phyloP scores from a whole-genome alignment of 192 early-diverging fungal species.

The Mortierella alpina region DNA sequence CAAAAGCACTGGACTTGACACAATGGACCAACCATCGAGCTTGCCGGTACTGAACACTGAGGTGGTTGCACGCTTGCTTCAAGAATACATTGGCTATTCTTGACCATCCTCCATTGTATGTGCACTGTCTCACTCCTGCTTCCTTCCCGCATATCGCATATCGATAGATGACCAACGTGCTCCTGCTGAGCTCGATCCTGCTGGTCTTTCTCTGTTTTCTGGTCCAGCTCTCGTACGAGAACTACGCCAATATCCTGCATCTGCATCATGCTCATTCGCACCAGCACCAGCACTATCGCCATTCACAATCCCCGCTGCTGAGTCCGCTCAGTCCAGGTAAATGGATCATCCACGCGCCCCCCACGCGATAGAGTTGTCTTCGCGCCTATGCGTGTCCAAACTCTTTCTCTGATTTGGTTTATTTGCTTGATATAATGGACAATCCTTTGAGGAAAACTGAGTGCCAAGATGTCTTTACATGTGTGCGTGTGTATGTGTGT shows the following conservation, averaged over 20 bases:
- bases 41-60: constrained; percentile 14
- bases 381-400: no score
- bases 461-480: no score
- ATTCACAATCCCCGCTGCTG: constrained; percentile 18
- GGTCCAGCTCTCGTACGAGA: constrained; percentile 41
- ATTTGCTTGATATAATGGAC: not conserved
- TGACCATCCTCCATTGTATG: not conserved
- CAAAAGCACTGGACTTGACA: not conserved
- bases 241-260: constrained; percentile 40
- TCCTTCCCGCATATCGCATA: not conserved
- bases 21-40: constrained; percentile 27
- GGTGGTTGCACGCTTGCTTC: not conserved
- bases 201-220: constrained; percentile 40
- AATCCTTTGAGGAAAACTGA: not conserved
- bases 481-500: no score
- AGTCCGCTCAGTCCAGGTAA: constrained; percentile 29
- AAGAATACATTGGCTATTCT: not conserved
- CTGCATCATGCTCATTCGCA: constrained; percentile 31
- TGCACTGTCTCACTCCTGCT: not conserved
- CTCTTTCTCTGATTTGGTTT: not conserved
- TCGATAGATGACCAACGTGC: constrained; percentile 45
- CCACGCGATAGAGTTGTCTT: no score
- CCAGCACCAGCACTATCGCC: constrained; percentile 9
- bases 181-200: constrained; percentile 39
- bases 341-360: not conserved